These are phyloP conservation scores for Skeletonema grethae DNA, from an alignment of 108 stramenopile genomes.

Conservation along the genomic window DNA sequence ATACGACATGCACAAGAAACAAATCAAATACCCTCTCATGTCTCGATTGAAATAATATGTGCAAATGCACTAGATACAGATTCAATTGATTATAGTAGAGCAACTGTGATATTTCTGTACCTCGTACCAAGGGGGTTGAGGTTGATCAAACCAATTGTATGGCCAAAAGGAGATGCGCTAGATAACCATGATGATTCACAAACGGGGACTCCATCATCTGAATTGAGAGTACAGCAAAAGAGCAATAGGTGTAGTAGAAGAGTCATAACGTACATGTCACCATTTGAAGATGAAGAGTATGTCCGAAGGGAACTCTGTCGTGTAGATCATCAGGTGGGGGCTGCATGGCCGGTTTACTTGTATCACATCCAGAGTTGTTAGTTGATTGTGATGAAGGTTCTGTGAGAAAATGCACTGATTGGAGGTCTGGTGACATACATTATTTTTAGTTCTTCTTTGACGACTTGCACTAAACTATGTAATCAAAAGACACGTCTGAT, in stretches of 20 bases:
- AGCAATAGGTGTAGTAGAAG: conserved; percentile 12
- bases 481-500: no score
- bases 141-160: conserved; percentile 55
- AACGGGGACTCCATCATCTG: background rate
- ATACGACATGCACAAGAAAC: conserved; percentile 32
- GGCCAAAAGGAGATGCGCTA: conserved; percentile 6
- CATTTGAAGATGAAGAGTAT: conserved; percentile 50
- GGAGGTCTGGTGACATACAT: no score
- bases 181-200: background rate
- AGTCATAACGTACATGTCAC: conserved; percentile 80
- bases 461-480: no score
- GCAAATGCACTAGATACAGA: conserved; percentile 69
- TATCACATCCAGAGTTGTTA: conserved; percentile 55
- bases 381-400: background rate
- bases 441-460: no score
- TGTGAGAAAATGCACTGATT: no score
- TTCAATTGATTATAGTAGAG: conserved; percentile 41
- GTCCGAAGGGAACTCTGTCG: conserved; percentile 46
- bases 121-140: conserved; percentile 84
- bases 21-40: conserved; percentile 38
- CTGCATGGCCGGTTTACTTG: conserved; percentile 76
- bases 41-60: conserved; percentile 55
- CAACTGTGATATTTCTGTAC: conserved; percentile 80
- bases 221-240: background rate
- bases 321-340: conserved; percentile 71